Base-by-base conservation (phyloP, 305 asterid genomes). In the Ajuga reptans region DNA sequence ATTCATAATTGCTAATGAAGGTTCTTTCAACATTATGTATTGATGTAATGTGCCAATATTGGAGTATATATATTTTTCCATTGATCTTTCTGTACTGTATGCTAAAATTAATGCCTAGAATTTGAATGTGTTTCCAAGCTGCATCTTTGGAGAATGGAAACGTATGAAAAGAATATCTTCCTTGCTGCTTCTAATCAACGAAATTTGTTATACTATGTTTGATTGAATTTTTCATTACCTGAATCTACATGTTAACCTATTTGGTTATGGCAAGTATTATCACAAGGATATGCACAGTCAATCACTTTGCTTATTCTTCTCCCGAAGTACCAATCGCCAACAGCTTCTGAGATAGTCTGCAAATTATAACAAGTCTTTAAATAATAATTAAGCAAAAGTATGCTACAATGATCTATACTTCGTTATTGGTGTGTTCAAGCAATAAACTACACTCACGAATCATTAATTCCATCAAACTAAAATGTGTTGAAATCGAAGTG, bases 261-360 rank as follows among this genome's bases (percentile, higher is more conserved):
- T 64, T 75, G 79, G 82, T 92, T 85, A 61, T 78, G 91, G 75
- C 97, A 92, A 71, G 88, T 78, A 49, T 63, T 79, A 71, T 88
- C 85, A 66, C 98, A 92, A 64, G 96, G 96, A 77, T 92, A 92
- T 69, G 96, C 81, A 76, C 97, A 86, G 72, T 88, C 98, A 37
- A 88, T 84, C 82, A 70, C 82, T 84, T 88, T 92, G 83, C 86
- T 83, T 50, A 55, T 60, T 9, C 64, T 66, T 82, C 94, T 86
- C 46, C 88, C 81, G n/a, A 88, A 92, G 77, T 90, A 92, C 98
- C 98, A 92, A 72, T 90, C 95, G 0, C 98, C 98, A 16, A 92
- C 92, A 10, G 98, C 96, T 77, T 82, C 82, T 11, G 98, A 83
- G 56, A 92, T 85, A 33, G 89, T 84, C 98, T 89, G 87, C 9